Base-by-base conservation (phyloP, 2,329 filamentous ascomycete species). In the Aspergillus latus region DNA sequence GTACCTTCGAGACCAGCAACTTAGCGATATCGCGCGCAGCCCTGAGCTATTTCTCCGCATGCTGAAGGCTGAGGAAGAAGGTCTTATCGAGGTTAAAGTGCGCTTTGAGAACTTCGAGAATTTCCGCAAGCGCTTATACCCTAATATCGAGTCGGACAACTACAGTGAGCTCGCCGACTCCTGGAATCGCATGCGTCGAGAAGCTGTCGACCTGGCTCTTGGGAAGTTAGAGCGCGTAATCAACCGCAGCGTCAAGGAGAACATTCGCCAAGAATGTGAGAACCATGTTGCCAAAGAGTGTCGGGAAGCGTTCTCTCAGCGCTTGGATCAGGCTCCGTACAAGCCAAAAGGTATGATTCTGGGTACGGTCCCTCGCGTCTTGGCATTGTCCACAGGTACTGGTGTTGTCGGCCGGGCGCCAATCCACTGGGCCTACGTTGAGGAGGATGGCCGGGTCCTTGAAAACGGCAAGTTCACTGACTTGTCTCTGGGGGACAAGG, bases 21-120 rank as follows among this genome's bases (percentile, higher is more conserved):
- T 97, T 59, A 79, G 80, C 42, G 89, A 94, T 63, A 84, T 97
- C 57, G 88, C 91, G 2, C 85, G 86, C 51, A 87, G 89, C 52
- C 94, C 94, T 1, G 92, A 97, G 62, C 80, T 96, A 28, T 99
- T 94, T 71, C 78, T 99, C 54, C 93, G 95, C 76, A 99, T 99
- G 94, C 86, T 97, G 73, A 95, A 92, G 72, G 94, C 94, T 1
- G 94, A 99, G 72, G 89, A 94, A 66, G 94, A 99, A 71, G 92
- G 93, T 2, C 79, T 99, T 1, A 83, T 99, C 11, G 90, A 96
- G 57, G 90, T 99, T 53, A 87, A 85, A 64, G 84, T 97, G 15
- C 84, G 83, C 11, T 83, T 97, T 71, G 85, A 90, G 65, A 86
- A 88, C 54, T 87, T 89, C 64, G 84, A 87, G 5, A 83, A 88